A percentile compares a stretch with the other conserved stretches of the same genome.
Conservation (phyloP, 441 rosid species). For the Corymbia citriodora region DNA sequence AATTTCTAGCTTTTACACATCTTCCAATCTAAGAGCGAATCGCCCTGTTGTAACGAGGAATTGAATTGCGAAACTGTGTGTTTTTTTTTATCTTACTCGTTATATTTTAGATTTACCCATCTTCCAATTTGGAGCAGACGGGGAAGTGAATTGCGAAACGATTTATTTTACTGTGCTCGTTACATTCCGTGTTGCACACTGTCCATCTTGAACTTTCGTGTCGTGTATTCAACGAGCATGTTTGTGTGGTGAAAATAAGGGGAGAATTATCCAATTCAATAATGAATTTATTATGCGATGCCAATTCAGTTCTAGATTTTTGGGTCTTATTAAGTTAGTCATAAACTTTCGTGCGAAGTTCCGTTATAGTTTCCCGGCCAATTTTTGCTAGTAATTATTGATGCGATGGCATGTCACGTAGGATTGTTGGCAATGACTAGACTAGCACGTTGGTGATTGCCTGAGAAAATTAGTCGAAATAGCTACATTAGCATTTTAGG, state of each 20-base stretch:
- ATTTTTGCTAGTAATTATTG: background rate
- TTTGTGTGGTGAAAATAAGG: background rate
- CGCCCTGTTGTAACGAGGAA: background rate
- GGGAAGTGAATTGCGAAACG: background rate
- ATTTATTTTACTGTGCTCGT: rapidly evolving
- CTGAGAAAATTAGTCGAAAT: too few species aligned
- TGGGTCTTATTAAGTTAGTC: rapidly evolving
- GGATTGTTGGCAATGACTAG: background rate
- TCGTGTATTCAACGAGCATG: background rate
- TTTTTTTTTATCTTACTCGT: background rate
- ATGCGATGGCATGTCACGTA: rapidly evolving
- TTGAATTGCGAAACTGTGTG: background rate
- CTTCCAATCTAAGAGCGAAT: background rate
- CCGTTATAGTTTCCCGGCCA: rapidly evolving
- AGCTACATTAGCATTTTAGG: background rate
- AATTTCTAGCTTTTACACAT: background rate
- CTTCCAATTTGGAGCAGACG: background rate
- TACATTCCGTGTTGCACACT: background rate
- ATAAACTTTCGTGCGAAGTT: background rate
- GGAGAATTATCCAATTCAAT: background rate
- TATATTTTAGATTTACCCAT: background rate
- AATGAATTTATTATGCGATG: rapidly evolving
- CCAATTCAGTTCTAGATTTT: background rate
- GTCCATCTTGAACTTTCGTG: background rate
- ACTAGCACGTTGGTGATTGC: rapidly evolving